A percentile compares a stretch with the other conserved stretches of the same genome.
These are phyloP conservation scores for Lactuca saligna DNA, from an alignment of 129 eudicot genomes.

Conservation along the genomic window DNA sequence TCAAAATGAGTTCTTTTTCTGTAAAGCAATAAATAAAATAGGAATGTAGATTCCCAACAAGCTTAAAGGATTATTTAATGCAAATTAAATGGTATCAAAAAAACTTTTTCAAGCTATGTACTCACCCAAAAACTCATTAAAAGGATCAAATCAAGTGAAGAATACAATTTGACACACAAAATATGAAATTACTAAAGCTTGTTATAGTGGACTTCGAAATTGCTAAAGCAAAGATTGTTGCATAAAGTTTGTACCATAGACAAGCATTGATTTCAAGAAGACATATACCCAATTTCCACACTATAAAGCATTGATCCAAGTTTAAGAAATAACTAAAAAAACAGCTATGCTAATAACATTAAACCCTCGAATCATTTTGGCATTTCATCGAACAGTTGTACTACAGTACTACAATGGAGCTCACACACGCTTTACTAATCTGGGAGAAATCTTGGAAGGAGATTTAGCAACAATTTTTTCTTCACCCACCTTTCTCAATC, in stretches of 20 bases:
- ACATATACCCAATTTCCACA: not conserved
- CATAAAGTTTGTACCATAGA: not conserved
- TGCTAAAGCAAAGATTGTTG: not conserved
- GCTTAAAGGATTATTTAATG: too few species aligned
- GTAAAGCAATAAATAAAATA: too few species aligned
- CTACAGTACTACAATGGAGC: not conserved
- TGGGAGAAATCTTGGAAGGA: conserved; percentile 40
- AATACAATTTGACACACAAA: too few species aligned
- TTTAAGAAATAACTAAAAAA: not conserved
- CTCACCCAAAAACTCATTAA: too few species aligned
- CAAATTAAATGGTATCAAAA: too few species aligned
- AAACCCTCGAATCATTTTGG: not conserved
- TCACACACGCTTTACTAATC: conserved; percentile 30
- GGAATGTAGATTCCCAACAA: too few species aligned
- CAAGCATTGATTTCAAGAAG: not conserved
- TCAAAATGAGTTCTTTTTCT: too few species aligned
- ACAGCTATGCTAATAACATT: not conserved
- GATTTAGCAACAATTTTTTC: not conserved
- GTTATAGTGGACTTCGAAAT: not conserved
- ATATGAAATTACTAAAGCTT: not conserved
- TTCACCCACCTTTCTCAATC: conserved; percentile 26
- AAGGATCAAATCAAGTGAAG: too few species aligned
- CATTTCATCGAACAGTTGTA: conserved; percentile 39
- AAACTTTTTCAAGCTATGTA: too few species aligned
- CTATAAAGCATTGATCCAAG: not conserved